Conservation (phyloP, 1,139 yeast species). For the Pichia terricola region DNA sequence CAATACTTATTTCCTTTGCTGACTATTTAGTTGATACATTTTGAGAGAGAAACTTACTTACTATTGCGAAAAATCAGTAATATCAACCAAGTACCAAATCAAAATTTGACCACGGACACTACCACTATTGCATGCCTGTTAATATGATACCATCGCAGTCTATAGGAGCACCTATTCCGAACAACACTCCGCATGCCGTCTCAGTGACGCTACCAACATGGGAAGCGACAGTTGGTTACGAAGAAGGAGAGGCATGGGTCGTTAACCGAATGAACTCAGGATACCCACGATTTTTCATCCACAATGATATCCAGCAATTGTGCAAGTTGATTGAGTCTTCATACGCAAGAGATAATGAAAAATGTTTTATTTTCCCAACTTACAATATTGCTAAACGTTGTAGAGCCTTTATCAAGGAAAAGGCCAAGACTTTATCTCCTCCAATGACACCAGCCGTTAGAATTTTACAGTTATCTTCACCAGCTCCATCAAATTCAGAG, state of each 20-base stretch:
- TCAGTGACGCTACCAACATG: constrained; percentile 91
- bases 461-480: constrained; percentile 70
- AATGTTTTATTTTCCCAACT: constrained; percentile 67
- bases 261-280: constrained; percentile 75
- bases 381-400: constrained; percentile 76
- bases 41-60: too few species aligned
- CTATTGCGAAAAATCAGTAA: too few species aligned
- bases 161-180: constrained; percentile 80
- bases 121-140: constrained; percentile 1
- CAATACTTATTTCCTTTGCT: too few species aligned
- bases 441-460: constrained; percentile 33
- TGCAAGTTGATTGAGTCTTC: constrained; percentile 39
- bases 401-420: constrained; percentile 55
- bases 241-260: constrained; percentile 82
- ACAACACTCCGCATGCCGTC: constrained; percentile 84
- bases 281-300: constrained; percentile 83
- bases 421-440: constrained; percentile 25
- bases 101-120: too few species aligned
- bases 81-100: too few species aligned
- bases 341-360: constrained; percentile 73
- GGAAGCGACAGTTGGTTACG: constrained; percentile 88
- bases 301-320: constrained; percentile 58
- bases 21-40: too few species aligned
- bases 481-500: constrained; percentile 50
- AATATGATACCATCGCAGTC: constrained; percentile 26